Conservation (phyloP, 305 asterid genomes). For the Ilex paraguariensis region DNA sequence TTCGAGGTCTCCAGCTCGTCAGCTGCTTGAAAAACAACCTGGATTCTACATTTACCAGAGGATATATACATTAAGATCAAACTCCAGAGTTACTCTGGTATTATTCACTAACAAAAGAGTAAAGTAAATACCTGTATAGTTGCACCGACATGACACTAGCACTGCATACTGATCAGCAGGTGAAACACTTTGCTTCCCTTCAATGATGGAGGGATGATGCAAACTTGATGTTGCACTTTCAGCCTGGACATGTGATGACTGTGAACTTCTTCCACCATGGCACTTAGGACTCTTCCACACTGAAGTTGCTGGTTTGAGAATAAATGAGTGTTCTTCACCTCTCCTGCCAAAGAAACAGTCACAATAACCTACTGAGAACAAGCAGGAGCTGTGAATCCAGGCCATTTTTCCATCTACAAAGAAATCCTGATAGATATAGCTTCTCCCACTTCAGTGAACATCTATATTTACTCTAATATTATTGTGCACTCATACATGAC, state of each 20-base stretch:
- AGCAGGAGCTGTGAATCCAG: too few relatives aligned
- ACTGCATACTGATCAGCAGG: constrained; percentile 70
- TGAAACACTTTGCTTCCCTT: constrained; percentile 42
- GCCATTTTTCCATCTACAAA: too few relatives aligned
- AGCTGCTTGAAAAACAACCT: constrained; percentile 90
- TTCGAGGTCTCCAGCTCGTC: constrained; percentile 88
- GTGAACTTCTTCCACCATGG: constrained; percentile 29
- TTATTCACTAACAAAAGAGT: too few relatives aligned
- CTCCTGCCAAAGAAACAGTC: constrained; percentile 59
- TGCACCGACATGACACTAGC: constrained; percentile 95
- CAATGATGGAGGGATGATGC: constrained; percentile 37
- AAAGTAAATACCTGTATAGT: constrained; percentile 67
- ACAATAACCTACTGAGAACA: too few relatives aligned
- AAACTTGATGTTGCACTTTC: constrained; percentile 49
- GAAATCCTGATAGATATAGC: too few relatives aligned
- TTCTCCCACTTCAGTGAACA: too few relatives aligned
- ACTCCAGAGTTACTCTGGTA: too few relatives aligned
- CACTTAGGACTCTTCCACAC: constrained; percentile 49
- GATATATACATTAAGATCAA: too few relatives aligned
- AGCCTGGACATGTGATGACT: constrained; percentile 35
- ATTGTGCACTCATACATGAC: too few relatives aligned
- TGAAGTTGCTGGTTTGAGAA: constrained; percentile 84
- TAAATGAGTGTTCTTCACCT: constrained; percentile 98
- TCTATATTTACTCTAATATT: too few relatives aligned
- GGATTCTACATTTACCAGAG: constrained; percentile 49